These are phyloP conservation scores for Pythium dissimile DNA, from an alignment of 352 stramenopile species.

Conservation along the genomic window DNA sequence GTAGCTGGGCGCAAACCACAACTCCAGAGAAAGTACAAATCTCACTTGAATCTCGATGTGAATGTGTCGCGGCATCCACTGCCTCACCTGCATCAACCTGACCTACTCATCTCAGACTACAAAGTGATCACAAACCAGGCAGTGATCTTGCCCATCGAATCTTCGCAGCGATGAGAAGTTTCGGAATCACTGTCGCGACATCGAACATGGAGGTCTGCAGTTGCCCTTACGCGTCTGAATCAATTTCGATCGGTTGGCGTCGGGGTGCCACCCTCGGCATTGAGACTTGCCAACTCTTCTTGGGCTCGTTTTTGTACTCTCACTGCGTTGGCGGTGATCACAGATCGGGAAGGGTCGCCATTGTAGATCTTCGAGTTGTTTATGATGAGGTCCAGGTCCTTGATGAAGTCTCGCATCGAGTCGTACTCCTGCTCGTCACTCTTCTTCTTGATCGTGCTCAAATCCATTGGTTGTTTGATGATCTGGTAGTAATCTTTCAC, in stretches of 20 bases:
- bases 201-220: too few species aligned
- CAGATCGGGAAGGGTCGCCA: conserved; percentile 53
- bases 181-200: too few species aligned
- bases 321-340: conserved; percentile 77
- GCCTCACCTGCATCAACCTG: too few species aligned
- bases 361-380: conserved; percentile 86
- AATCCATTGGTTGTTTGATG: conserved; percentile 85
- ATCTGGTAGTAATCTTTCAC: conserved; percentile 81
- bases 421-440: conserved; percentile 65
- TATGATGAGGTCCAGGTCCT: conserved; percentile 83
- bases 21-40: too few species aligned
- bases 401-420: conserved; percentile 84
- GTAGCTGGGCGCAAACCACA: too few species aligned
- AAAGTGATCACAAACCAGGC: too few species aligned
- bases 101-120: too few species aligned
- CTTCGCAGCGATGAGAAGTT: too few species aligned
- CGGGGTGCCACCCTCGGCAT: conserved; percentile 43
- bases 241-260: neutral
- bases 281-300: conserved; percentile 67
- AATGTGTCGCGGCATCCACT: too few species aligned
- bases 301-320: conserved; percentile 73
- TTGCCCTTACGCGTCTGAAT: neutral
- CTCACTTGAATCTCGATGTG: too few species aligned
- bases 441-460: conserved; percentile 65
- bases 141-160: too few species aligned